These are phyloP conservation scores for Galerina marginata DNA, from an alignment of 768 basidiomycete genomes.

Conservation along the genomic window DNA sequence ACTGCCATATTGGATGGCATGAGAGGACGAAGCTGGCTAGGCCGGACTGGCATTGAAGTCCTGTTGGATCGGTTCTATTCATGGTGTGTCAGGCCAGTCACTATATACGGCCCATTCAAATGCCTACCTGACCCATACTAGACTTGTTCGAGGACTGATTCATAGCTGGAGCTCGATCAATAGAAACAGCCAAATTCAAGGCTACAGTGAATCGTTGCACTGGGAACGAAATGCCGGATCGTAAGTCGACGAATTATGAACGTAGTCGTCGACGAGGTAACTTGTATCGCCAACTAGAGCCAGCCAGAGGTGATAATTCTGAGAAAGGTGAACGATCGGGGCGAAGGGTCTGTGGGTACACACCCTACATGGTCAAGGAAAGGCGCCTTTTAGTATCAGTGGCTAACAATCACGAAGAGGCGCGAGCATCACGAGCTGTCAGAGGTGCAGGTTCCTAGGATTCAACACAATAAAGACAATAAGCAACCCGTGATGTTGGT, in stretches of 20 bases:
- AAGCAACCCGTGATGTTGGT: constrained; percentile 7
- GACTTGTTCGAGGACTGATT: not conserved
- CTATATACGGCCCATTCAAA: not conserved
- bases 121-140: not conserved
- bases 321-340: not conserved
- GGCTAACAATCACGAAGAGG: constrained; percentile 7
- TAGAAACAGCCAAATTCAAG: constrained; percentile 2
- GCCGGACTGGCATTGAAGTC: not conserved
- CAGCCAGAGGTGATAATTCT: constrained; percentile 21
- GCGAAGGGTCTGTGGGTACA: not conserved
- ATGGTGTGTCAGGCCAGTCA: not conserved
- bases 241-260: constrained; percentile 7
- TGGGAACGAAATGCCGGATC: not conserved
- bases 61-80: not conserved
- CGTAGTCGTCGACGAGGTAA: constrained; percentile 6
- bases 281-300: constrained; percentile 25
- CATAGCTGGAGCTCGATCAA: not conserved
- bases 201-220: not conserved
- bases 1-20: not conserved
- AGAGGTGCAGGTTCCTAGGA: not conserved
- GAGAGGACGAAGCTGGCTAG: not conserved
- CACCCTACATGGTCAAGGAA: not conserved
- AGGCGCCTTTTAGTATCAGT: constrained; percentile 10
- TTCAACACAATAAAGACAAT: constrained; percentile 17
- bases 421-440: not conserved